These are phyloP conservation scores for Penicillium fimorum DNA, from an alignment of 495 filamentous ascomycete genomes.

Conservation along the genomic window DNA sequence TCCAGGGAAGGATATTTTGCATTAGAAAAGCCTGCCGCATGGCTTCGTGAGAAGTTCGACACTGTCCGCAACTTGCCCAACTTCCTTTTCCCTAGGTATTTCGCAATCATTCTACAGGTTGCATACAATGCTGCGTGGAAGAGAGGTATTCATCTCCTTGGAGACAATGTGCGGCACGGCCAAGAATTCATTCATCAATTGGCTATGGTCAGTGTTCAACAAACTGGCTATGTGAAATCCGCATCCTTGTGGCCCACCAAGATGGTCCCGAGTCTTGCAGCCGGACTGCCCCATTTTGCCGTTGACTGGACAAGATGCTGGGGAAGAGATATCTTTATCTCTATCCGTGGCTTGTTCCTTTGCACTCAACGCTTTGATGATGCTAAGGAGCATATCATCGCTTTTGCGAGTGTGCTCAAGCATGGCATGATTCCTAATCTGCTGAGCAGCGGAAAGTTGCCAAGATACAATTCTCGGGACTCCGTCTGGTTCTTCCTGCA, in stretches of 20 bases:
- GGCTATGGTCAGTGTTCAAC: conserved; percentile 84
- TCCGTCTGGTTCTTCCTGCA: conserved; percentile 98
- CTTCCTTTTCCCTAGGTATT: conserved; percentile 90
- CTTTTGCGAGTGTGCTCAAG: conserved; percentile 94
- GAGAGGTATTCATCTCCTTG: conserved; percentile 73
- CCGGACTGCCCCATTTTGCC: conserved; percentile 93
- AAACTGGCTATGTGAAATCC: conserved; percentile 83
- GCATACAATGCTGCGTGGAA: conserved; percentile 83
- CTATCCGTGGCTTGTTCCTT: conserved; percentile 83
- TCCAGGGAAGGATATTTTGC: conserved; percentile 57
- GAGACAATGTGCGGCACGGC: conserved; percentile 68
- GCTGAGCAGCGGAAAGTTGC: conserved; percentile 77
- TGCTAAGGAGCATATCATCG: conserved; percentile 89
- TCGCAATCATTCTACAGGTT: conserved; percentile 82
- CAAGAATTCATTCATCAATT: conserved; percentile 84
- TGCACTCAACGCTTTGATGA: conserved; percentile 85
- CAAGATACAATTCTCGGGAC: conserved; percentile 95
- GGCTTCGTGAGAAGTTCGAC: conserved; percentile 82
- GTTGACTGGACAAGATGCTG: conserved; percentile 93
- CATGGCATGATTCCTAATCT: conserved; percentile 99
- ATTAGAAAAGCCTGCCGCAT: conserved; percentile 63
- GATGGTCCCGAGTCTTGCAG: conserved; percentile 81
- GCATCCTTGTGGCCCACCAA: conserved; percentile 86
- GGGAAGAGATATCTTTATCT: conserved; percentile 97
- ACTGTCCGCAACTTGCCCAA: conserved; percentile 78